A percentile compares a stretch with the other conserved stretches of the same genome.
Conservation (phyloP, 495 filamentous ascomycete species). For the Wilcoxina mikolae region DNA sequence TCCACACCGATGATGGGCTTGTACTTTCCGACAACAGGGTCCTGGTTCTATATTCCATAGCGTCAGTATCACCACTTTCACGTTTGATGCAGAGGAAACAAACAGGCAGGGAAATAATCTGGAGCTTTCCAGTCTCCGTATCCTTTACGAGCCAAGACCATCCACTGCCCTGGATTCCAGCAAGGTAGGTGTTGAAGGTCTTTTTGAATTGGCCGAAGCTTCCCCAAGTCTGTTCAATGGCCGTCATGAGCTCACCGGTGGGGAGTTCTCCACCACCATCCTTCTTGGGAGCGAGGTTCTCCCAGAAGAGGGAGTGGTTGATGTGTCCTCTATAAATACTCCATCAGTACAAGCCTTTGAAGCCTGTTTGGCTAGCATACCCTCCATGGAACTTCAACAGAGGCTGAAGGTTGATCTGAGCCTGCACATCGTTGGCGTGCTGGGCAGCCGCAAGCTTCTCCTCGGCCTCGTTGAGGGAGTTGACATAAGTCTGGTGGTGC, state of each 20-base stretch:
- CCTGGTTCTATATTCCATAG: conserved; percentile 50
- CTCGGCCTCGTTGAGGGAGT: conserved; percentile 48
- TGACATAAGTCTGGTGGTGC: conserved; percentile 71
- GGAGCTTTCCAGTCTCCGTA: conserved; percentile 59
- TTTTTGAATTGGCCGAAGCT: conserved; percentile 60
- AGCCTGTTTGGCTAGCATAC: conserved; percentile 5
- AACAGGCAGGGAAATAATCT: conserved; percentile 59
- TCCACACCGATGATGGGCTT: conserved; percentile 81
- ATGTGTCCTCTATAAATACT: conserved; percentile 54
- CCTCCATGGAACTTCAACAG: conserved; percentile 91
- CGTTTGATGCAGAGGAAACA: not conserved
- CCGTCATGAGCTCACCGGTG: conserved; percentile 43
- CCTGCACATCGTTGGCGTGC: conserved; percentile 42
- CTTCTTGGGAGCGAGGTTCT: conserved; percentile 72
- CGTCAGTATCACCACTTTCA: not conserved
- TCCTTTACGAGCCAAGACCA: conserved; percentile 97
- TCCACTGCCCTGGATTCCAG: conserved; percentile 82
- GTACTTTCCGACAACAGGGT: conserved; percentile 79
- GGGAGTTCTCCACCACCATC: conserved; percentile 59
- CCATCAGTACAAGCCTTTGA: not conserved
- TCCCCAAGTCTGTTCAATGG: conserved; percentile 68
- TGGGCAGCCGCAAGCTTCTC: conserved; percentile 48
- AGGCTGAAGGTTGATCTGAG: conserved; percentile 68
- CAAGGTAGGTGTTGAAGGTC: conserved; percentile 70
- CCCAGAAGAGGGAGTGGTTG: conserved; percentile 95